Percentiles rank a stretch among this genome's conserved stretches.
phyloP scores from a whole-genome alignment of 176 grass and related monocot genomes.

The Pontederia paniculata region DNA sequence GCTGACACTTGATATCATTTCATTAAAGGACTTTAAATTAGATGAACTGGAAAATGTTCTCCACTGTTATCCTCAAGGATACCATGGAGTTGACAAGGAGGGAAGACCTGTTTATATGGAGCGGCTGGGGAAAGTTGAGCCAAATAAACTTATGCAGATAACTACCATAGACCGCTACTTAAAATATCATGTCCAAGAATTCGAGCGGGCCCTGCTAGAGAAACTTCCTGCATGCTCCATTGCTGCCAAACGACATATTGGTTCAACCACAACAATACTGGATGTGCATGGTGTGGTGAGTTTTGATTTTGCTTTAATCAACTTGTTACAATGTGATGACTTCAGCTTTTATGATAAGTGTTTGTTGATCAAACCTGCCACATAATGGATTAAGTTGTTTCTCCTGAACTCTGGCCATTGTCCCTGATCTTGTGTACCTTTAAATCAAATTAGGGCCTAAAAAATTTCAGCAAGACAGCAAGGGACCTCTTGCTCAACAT shows the following conservation, averaged over 20 bases:
- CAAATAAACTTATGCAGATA: slow-evolving; percentile 69
- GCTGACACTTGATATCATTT: neutral
- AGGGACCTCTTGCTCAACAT: slow-evolving; percentile 65
- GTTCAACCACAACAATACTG: slow-evolving; percentile 76
- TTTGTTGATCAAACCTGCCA: neutral
- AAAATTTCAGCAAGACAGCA: slow-evolving; percentile 87
- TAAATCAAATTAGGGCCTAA: slow-evolving; percentile 48
- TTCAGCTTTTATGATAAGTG: neutral
- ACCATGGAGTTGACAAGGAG: slow-evolving; percentile 73
- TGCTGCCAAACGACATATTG: slow-evolving; percentile 83
- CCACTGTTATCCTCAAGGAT: slow-evolving; percentile 78
- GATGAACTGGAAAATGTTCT: slow-evolving; percentile 65
- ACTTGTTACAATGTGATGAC: neutral
- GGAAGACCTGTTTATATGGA: slow-evolving; percentile 85
- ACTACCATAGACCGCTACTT: slow-evolving; percentile 81
- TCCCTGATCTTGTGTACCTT: neutral
- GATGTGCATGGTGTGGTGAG: slow-evolving; percentile 96
- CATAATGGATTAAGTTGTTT: slow-evolving; percentile 5
- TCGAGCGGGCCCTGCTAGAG: slow-evolving; percentile 82
- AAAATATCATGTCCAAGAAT: slow-evolving; percentile 97
- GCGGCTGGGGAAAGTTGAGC: slow-evolving; percentile 86
- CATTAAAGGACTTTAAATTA: slow-evolving; percentile 77
- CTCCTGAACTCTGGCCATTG: neutral
- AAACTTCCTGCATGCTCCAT: slow-evolving; percentile 90
- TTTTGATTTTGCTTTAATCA: neutral